Base-by-base conservation (phyloP, 2,329 filamentous ascomycete genomes). In the Trichoderma sp. region DNA sequence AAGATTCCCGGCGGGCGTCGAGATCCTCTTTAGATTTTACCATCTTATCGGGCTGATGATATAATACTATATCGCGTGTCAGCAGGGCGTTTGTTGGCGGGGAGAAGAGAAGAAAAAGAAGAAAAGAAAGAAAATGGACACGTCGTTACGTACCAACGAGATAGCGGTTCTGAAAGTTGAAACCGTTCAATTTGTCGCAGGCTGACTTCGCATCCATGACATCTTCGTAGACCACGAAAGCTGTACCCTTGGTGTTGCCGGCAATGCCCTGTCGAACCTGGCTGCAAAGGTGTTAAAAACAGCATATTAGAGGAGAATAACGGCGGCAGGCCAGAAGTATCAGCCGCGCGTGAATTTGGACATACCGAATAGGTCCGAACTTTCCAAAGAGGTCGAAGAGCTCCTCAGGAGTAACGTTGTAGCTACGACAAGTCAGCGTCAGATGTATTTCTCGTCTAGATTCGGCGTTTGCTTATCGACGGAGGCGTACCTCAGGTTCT, bases 111-210 rank as follows among this genome's bases (percentile, higher is more conserved):
- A 39, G 11, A 18, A 11, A 43, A 4, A 39, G 3, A 39, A 18
- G 15, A n/a, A 18, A n/a, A 9, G 3, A 43, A 43, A 43, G 36
- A n/a, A 43, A n/a, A n/a, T 43, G 3, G 56, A 71, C 34, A 57
- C 24, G 26, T 53, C 7, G 34, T 14, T 24, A 64, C 93, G 74
- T 89, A 97, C 94, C 94, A 80, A 99, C 96, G 78, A 99, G 93
- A 85, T 99, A 99, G 82, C 96, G 93, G 86, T 95, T 97, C 87
- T 99, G 96, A 84, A 99, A 99, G 87, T 99, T 99, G 91, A 97
- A 99, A 82, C 96, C 96, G 87, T 99, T 99, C 83, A 99, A 88
- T 87, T 98, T 98, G 87, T 99, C 96, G 88, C 96, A 98, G 81
- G 96, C 96, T 85, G 94, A 92, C 87, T 99, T 99, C 77, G 96